A percentile compares a stretch with the other conserved stretches of the same genome.
phyloP scores from a whole-genome alignment of 1,139 yeast species.

The Hemisphaericaspora xylanilytica region DNA sequence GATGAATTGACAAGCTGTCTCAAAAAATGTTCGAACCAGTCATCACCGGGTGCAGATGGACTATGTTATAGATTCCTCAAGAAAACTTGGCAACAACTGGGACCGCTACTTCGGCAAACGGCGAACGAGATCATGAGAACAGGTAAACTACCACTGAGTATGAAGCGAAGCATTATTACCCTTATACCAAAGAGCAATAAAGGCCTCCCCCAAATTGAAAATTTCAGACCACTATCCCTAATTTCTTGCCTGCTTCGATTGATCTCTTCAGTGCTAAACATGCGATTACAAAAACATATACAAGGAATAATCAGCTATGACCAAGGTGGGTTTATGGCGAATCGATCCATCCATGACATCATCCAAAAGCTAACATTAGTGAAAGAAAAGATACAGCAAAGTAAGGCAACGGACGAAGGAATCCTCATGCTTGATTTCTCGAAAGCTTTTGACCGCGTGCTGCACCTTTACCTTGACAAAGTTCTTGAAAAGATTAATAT shows the following conservation, averaged over 20 bases:
- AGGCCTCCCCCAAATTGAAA: neutral
- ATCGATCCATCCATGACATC: neutral
- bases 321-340: slow-evolving; percentile 1
- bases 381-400: neutral
- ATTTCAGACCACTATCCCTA: neutral
- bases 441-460: slow-evolving; percentile 1
- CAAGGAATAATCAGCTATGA: neutral
- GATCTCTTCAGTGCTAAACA: neutral
- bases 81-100: neutral
- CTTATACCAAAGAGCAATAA: no score
- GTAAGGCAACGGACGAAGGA: neutral
- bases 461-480: neutral
- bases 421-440: neutral
- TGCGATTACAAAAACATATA: neutral
- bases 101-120: neutral
- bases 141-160: no score
- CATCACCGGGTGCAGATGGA: neutral
- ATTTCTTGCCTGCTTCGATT: neutral
- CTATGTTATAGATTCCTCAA: neutral
- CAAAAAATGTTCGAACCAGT: neutral
- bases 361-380: neutral
- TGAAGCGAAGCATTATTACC: no score
- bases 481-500: neutral
- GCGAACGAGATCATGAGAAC: no score
- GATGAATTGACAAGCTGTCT: neutral